Base-by-base conservation (phyloP, 1,139 yeast species). In the Lodderomyces elongisporus region DNA sequence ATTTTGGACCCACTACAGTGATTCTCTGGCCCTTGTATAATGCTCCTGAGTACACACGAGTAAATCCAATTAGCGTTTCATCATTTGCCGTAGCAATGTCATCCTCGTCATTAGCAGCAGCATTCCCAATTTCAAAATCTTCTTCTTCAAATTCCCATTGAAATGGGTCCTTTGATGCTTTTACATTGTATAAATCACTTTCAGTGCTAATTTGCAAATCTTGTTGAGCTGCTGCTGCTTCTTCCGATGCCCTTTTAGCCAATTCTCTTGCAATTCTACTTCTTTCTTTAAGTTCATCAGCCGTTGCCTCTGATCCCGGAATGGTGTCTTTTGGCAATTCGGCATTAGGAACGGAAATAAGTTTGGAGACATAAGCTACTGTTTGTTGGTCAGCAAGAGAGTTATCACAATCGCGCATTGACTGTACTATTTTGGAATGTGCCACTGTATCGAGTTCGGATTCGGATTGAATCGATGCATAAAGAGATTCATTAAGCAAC, bases 11-110 rank as follows among this genome's bases (percentile, higher is more conserved):
- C 17, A 89, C 60, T 2, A 89, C 79, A 1, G 79, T 68, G 7
- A 91, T 62, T 35, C 70, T 73, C 49, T 87, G 91, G 0, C 96
- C 96, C 25, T 75, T 73, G 18, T 68, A 61, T 31, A 93, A 58
- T 0, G 87, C 71, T 4, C 99, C 99, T 36, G 95, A 80, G 52
- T 81, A 93, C 0, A 93, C 73, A 49, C 99, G 75, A 0, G 96
- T 79, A 54, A 91, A 85, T 0, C 95, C 98, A 42, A 91, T 76
- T 35, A 89, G 59, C 1, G 77, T 79, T 51, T 85, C 94, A 25
- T 68, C 62, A 5, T 55, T 51, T 3, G 58, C 54, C 23, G 70
- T 70, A 17, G 66, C 73, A 12, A 65, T 67, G 9, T 64, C 70
- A 16, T 66, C 73, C 4, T 64, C 73, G 8, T 59, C 71, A 5